Evolutionary conservation across 2,329 filamentous ascomycete genomes (phyloP).

Genomic region (Aureobasidium sp.): DNA sequence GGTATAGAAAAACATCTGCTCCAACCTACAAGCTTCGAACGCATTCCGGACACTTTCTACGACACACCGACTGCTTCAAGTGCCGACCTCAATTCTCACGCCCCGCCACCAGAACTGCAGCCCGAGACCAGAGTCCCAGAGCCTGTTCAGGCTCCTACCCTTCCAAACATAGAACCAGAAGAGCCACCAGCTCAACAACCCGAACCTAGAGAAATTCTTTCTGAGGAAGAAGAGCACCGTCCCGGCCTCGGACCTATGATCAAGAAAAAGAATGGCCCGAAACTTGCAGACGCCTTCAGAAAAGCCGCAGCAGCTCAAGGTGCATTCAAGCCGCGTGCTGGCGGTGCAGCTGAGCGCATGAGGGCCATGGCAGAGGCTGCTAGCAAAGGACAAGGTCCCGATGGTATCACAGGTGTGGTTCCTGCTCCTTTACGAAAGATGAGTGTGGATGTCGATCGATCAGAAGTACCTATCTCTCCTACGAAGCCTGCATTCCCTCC

Average conservation of each 20-base stretch:
- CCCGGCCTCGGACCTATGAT: slow-evolving; percentile 88
- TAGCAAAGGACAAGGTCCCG: slow-evolving; percentile 56
- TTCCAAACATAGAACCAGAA: slow-evolving; percentile 15
- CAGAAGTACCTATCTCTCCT: not conserved
- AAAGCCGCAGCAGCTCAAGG: slow-evolving; percentile 69
- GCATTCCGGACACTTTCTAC: slow-evolving; percentile 17
- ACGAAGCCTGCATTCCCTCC: slow-evolving; percentile 1
- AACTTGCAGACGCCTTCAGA: slow-evolving; percentile 67
- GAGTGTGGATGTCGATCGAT: slow-evolving; percentile 14
- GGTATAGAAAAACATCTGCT: slow-evolving; percentile 5
- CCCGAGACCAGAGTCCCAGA: not conserved
- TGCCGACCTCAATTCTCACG: slow-evolving; percentile 4
- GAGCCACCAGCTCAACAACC: not conserved
- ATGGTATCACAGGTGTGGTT: slow-evolving; percentile 85
- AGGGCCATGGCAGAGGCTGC: slow-evolving; percentile 49
- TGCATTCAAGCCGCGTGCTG: slow-evolving; percentile 78
- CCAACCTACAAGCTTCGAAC: not conserved
- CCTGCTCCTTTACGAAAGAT: slow-evolving; percentile 56
- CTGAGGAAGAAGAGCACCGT: slow-evolving; percentile 46
- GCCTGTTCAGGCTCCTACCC: slow-evolving; percentile 9
- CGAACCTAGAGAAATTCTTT: not conserved
- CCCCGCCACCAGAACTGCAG: slow-evolving; percentile 5
- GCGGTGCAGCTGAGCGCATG: slow-evolving; percentile 72
- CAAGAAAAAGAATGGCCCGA: slow-evolving; percentile 66
- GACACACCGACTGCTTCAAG: slow-evolving; percentile 18